Evolutionary conservation across 2,329 filamentous ascomycete genomes (phyloP), one percentile per base, ranked within the genome.

Genomic region (Fusarium euwallaceae): DNA sequence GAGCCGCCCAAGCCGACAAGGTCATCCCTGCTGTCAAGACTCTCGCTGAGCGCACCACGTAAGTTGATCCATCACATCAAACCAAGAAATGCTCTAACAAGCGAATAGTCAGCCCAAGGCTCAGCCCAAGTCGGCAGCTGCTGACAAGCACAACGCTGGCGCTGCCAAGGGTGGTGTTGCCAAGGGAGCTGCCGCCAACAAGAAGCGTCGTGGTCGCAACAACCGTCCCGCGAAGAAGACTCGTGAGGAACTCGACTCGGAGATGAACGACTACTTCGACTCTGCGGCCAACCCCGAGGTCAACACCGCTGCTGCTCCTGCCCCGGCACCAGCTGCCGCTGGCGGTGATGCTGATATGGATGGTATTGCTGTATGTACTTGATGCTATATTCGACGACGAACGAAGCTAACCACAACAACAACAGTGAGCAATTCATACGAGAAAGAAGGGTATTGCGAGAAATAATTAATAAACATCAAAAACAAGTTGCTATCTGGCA

Each of bases 241-340:
- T 0, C 92, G 93, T 1, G 96, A 98, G 82, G 95, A 99, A 86
- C 91, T 99, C 29, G 97, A 99, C 83, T 95, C 94, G 6, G 97
- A 99, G 84, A 99, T 99, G 97, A 92, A 91, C 22, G 97, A 98
- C 84, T 99, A 99, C 87, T 98, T 97, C 82, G 91, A 88, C 45
- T 82, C 84, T 69, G 78, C 79, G 37, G 81, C 85, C 74, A 86
- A 83, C 62, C 86, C 86, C 75, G 86, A 84, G 63, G 85, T 82
- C 69, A 85, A 86, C 71, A 84, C 85, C 61, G 87, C 86, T 34
- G 86, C 86, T 72, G 86, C 88, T 69, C 78, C 85, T 64, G 81
- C 86, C 34, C 86, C 86, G 70, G 86, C 88, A 67, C 78, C 85
- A 65, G 81, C 85, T 53, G 82, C 84, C 64, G 84, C 87, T 32